phyloP scores from a whole-genome alignment of 2,329 filamentous ascomycete genomes.

The Aspergillus pseudotamarii region DNA sequence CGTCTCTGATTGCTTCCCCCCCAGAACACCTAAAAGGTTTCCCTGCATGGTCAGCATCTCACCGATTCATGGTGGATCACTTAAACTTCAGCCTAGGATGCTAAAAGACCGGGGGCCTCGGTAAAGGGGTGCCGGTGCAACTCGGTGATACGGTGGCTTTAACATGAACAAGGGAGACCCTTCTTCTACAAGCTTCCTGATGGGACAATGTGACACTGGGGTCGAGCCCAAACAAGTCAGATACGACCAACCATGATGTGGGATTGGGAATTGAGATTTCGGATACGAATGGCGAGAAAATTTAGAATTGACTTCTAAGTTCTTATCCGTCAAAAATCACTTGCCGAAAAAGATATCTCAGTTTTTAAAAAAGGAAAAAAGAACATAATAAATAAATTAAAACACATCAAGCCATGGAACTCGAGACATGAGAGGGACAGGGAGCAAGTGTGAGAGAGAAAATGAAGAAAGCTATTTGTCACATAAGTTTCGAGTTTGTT shows the following conservation, averaged over 20 bases:
- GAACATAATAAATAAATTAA: not conserved
- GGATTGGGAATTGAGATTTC: not conserved
- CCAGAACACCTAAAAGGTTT: not conserved
- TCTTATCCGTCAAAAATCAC: not conserved
- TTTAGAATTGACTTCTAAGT: not conserved
- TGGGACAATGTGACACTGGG: not conserved
- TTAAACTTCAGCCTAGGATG: not conserved
- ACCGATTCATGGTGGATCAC: not conserved
- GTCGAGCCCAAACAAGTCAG: not conserved
- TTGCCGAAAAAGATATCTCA: not conserved
- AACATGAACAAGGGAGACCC: not conserved
- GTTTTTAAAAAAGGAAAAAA: not conserved
- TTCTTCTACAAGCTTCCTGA: not conserved
- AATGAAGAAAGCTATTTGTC: not conserved
- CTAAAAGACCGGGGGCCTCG: not conserved
- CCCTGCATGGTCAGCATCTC: not conserved
- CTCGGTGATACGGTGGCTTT: conserved; percentile 7
- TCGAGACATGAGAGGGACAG: not conserved
- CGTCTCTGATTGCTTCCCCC: not conserved
- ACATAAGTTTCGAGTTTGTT: not conserved
- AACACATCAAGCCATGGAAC: not conserved
- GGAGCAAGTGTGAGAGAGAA: not conserved
- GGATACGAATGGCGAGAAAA: not conserved
- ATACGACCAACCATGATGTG: not conserved
- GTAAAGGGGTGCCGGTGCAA: conserved; percentile 1